Base-by-base conservation (phyloP, 805 yeast species). In the Myxozyma monticola region DNA sequence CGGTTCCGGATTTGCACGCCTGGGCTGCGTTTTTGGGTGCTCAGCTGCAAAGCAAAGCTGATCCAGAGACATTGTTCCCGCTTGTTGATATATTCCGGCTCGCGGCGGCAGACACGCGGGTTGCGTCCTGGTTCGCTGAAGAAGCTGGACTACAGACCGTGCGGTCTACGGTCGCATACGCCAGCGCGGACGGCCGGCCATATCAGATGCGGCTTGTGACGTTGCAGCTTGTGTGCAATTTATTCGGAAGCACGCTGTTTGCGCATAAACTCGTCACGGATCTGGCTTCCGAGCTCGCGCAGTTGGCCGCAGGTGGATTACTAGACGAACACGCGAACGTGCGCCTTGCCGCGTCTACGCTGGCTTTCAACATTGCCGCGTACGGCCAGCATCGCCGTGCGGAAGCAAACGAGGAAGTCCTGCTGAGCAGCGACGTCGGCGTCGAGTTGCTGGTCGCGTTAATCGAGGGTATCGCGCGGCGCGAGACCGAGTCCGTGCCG, bases 81-180 rank as follows among this genome's bases (percentile, higher is more conserved):
- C 15, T 59, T 7, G 51, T 60, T 25, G 63, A 60, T 33, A 22
- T 60, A 14, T 45, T 61, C 41, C 42, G 63, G n/a, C 42, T 60
- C 7, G 63, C 62, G 2, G 63, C 62, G 2, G 58, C 57, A 24
- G 63, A 60, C 26, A 39, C 29, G 12, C 46, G 63, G 8, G 55
- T 60, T 9, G 38, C 59, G n/a, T 49, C 59, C 8, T 60, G 63
- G 63, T 51, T 60, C 28, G 59, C 59, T 4, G 63, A 60, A 18
- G 62, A 57, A 33, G 20, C 28, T 17, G 53, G 47, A 15, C 29
- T 44, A 5, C 37, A 41, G 15, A 56, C 60, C 8, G 30, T 46
- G 12, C 34, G 36, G 18, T 18, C 43, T 2, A 33, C 57, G 15
- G 48, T 55, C n/a, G 22, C 20, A 6, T 40, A 26, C 20, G 40